Evolutionary conservation across 768 basidiomycete genomes (phyloP), one percentile per base, ranked within the genome.

Genomic region (Lentinula aciculospora): DNA sequence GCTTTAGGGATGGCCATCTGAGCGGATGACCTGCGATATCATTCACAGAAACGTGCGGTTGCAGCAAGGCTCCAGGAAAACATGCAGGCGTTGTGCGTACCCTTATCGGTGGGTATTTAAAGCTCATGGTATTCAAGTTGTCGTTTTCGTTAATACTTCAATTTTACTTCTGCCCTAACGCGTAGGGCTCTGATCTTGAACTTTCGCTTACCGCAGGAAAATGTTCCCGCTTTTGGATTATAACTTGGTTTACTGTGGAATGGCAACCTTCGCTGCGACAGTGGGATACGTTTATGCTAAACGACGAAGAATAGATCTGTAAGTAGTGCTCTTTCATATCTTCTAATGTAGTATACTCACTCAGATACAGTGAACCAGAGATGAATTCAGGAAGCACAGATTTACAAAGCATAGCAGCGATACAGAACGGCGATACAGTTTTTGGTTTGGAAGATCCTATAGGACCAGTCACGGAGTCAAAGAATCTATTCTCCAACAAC

Each of bases 201-300:
- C 17, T 23, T 29, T 47, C 27, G 29, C 31, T 50, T 31, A 13
- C 3, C 32, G 17, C 32, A 21, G 25, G 23, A 19, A 7, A 19
- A 72, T 71, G 66, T 36, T 74, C 13, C 71, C 71, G 47, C 62
- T 73, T 3, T 64, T 72, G 2, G 71, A 72, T 23, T 60, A 71
- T 46, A 70, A 63, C 57, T 63, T 70, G 28, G 68, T 72, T 1
- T 65, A 71, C 56, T 72, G 71, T 27, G 72, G 73, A 49, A 70
- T 72, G 36, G 72, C 73, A 19, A 74, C 72, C 37, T 64, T 74
- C 59, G 73, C 72, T 49, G 72, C 71, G 3, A 70, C 69, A 1
- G 63, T 74, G 25, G 66, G 72, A 27, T 72, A 73, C 21, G 70
- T 71, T 1, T 72, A 68, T 40, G 65, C 56, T 13, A 57, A 57